A percentile compares a stretch with the other conserved stretches of the same genome.
Evolutionary conservation across 345 rosid species (phyloP).

Genomic region (Citrus sp.): DNA sequence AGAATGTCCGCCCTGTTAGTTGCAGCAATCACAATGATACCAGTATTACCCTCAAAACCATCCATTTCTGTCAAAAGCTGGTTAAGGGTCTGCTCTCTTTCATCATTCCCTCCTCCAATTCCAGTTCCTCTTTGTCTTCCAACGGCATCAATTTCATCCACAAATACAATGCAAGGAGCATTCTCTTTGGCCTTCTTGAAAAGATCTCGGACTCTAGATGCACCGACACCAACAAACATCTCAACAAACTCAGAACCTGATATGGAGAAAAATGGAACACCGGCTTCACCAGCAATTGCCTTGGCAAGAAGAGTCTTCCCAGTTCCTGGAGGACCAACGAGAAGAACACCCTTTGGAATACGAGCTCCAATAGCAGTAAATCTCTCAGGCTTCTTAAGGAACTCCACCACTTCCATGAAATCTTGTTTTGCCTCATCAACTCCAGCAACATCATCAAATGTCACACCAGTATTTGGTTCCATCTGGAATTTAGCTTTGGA

Average conservation of each 20-base stretch:
- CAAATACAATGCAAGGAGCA: constrained; percentile 98
- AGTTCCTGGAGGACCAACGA: constrained; percentile 97
- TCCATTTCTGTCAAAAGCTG: constrained; percentile 98
- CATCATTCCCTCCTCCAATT: constrained; percentile 97
- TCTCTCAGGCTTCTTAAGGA: constrained; percentile 96
- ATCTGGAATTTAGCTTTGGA: constrained; percentile 98
- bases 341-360: constrained; percentile 97
- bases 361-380: constrained; percentile 96
- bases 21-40: constrained; percentile 89
- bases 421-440: constrained; percentile 99
- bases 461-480: constrained; percentile 98
- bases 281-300: constrained; percentile 99
- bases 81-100: constrained; percentile 96
- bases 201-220: constrained; percentile 92
- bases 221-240: constrained; percentile 99
- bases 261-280: constrained; percentile 93
- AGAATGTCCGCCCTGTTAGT: constrained; percentile 95
- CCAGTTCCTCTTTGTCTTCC: constrained; percentile 96
- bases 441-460: constrained; percentile 98
- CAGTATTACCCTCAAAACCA: constrained; percentile 96
- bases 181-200: constrained; percentile 94
- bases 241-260: constrained; percentile 98
- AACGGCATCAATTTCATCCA: constrained; percentile 97
- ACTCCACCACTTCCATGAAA: constrained; percentile 99
- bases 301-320: constrained; percentile 99